These are phyloP conservation scores for Neltuma alba DNA, from an alignment of 306 rosid species.

Conservation along the genomic window DNA sequence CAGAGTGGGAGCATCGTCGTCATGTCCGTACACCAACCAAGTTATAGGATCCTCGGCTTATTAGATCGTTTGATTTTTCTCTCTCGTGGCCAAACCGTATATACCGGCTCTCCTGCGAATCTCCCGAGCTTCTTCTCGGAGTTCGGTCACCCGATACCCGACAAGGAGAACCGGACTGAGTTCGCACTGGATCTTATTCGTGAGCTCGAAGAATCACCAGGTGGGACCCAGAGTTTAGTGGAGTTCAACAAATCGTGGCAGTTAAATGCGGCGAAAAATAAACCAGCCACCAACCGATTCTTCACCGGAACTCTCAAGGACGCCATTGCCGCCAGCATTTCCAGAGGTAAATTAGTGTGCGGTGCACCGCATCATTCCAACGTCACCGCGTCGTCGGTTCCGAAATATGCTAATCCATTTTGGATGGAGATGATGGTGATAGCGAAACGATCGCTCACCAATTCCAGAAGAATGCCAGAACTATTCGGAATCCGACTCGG, in stretches of 20 bases:
- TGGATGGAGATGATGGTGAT: conserved; percentile 82
- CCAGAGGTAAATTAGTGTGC: conserved; percentile 74
- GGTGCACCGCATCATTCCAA: conserved; percentile 59
- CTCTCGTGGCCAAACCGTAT: conserved; percentile 84
- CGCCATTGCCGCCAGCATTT: conserved; percentile 78
- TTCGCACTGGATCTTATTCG: conserved; percentile 86
- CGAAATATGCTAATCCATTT: conserved; percentile 71
- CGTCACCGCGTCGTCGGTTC: conserved; percentile 40
- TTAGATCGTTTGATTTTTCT: conserved; percentile 77
- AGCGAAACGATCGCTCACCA: conserved; percentile 62
- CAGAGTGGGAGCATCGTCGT: conserved; percentile 88
- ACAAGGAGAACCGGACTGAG: conserved; percentile 78
- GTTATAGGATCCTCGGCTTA: conserved; percentile 71
- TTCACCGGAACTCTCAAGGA: conserved; percentile 53
- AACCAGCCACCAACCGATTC: background rate
- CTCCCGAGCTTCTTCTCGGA: conserved; percentile 63
- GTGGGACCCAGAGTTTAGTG: conserved; percentile 63
- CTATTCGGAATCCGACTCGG: too few species aligned
- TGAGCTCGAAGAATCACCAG: conserved; percentile 68
- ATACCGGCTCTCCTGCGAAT: conserved; percentile 58
- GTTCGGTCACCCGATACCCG: conserved; percentile 87
- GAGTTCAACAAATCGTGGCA: conserved; percentile 85
- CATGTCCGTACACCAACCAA: conserved; percentile 89
- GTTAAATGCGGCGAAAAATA: conserved; percentile 19
- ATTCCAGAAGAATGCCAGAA: conserved; percentile 40